These are phyloP conservation scores for Endothia cerciana DNA, from an alignment of 2,329 filamentous ascomycete species.

Conservation along the genomic window DNA sequence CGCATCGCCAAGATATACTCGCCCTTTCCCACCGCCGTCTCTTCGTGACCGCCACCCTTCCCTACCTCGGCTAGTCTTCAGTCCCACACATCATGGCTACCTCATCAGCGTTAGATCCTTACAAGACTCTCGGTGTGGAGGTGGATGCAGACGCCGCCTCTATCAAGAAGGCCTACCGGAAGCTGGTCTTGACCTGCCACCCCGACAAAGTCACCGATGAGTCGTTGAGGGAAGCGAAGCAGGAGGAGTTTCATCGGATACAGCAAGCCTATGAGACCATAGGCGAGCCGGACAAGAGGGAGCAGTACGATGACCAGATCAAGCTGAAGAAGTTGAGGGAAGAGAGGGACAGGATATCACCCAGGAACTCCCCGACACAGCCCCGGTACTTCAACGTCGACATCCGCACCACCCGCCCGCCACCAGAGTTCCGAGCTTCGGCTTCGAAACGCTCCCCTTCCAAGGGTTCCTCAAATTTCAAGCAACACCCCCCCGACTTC, in stretches of 20 bases:
- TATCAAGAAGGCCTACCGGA: constrained; percentile 81
- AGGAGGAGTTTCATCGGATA: constrained; percentile 88
- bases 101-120: constrained; percentile 72
- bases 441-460: constrained; percentile 33
- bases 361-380: constrained; percentile 46
- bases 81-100: constrained; percentile 44
- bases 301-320: constrained; percentile 78
- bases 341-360: constrained; percentile 48
- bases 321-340: constrained; percentile 68
- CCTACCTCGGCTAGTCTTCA: constrained; percentile 18
- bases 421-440: constrained; percentile 40
- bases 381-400: constrained; percentile 45
- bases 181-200: constrained; percentile 85
- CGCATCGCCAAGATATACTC: constrained; percentile 14
- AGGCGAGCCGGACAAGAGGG: constrained; percentile 72
- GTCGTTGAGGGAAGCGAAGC: constrained; percentile 74
- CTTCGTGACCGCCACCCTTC: constrained; percentile 21
- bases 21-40: constrained; percentile 17
- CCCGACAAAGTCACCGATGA: constrained; percentile 89
- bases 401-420: constrained; percentile 56
- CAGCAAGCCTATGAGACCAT: constrained; percentile 93
- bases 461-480: constrained; percentile 39
- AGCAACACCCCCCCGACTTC: constrained; percentile 33
- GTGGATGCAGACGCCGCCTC: constrained; percentile 70
- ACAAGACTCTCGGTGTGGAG: constrained; percentile 73